Base-by-base conservation (phyloP, 805 yeast genomes). In the Myxozyma neotropica region DNA sequence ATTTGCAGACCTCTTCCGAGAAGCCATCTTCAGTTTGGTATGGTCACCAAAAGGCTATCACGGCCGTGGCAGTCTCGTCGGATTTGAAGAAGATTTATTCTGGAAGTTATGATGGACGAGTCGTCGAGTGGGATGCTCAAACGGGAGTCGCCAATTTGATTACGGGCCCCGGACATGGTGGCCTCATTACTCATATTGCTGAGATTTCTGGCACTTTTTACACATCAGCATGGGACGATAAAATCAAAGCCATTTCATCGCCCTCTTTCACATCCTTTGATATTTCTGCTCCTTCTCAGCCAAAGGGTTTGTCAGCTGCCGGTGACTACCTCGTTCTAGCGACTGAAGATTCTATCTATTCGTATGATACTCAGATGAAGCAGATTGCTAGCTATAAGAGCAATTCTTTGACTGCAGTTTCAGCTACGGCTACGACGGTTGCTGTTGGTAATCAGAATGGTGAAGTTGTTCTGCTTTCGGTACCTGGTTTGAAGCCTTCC, bases 211-310 rank as follows among this genome's bases (percentile, higher is more conserved):
- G 70, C 0, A 68, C 72, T 0, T 68, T 83, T 19, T 73, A 78
- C 53, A 78, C 90, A n/a, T 77, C 83, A 21, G 95, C 92, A 2
- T 94, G 98, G 98, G 99, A 93, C 73, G 96, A 89, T 70, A 82
- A 82, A 13, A 68, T 91, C 47, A 82, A 81, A 69, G n/a, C 53
- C 4, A 67, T 73, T 13, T 62, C 78, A 27, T 71, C 67, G 2
- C 69, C 67, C 27, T 72, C 72, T 12, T 53, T 63, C 1, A 64
- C 75, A 15, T 58, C 72, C 7, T 77, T 76, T 27, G 63, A 73
- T 21, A 66, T 67, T 31, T 65, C 76, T 23, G 76, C 77, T 26
- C 75, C 73, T 29, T 74, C 74, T 17, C 90, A 82, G 72, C 89
- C 87, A 48, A 79, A 73, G 60, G 74, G 78, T 10, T 72, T 82